phyloP scores from a whole-genome alignment of 371 early-diverging fungal species.

The Apophysomyces sp. region DNA sequence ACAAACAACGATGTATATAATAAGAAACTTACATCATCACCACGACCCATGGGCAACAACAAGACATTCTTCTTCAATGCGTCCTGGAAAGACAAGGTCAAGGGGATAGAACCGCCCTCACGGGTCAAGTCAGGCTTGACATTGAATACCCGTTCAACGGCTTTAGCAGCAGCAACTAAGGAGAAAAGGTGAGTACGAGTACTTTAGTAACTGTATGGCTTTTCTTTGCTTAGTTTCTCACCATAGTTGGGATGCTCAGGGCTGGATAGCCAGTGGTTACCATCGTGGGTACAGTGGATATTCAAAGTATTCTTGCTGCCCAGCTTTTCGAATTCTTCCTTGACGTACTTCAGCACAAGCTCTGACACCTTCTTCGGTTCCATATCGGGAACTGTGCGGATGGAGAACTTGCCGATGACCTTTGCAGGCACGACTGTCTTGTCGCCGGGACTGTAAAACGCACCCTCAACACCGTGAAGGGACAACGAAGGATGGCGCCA shows the following conservation, averaged over 20 bases:
- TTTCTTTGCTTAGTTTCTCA: constrained; percentile 22
- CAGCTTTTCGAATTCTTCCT: constrained; percentile 85
- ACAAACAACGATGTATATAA: background rate
- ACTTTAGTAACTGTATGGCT: background rate
- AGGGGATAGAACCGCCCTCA: constrained; percentile 98
- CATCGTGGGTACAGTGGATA: constrained; percentile 79
- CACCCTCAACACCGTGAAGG: constrained; percentile 97
- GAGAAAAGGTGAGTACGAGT: background rate
- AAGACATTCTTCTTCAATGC: constrained; percentile 88
- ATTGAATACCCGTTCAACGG: constrained; percentile 86
- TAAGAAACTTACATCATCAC: constrained; percentile 66
- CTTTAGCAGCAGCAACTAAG: constrained; percentile 82
- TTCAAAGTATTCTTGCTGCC: constrained; percentile 80
- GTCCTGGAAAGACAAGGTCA: constrained; percentile 96
- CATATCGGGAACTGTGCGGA: constrained; percentile 94
- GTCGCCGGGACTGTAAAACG: constrained; percentile 89
- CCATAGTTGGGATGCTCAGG: constrained; percentile 91
- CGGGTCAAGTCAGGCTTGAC: constrained; percentile 94
- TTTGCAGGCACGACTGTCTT: constrained; percentile 98
- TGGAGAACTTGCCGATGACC: constrained; percentile 96
- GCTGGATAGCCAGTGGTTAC: constrained; percentile 92
- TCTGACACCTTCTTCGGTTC: constrained; percentile 76
- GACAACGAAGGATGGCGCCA: constrained; percentile 97
- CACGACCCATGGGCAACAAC: constrained; percentile 91
- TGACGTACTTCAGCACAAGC: constrained; percentile 72